Base-by-base conservation (phyloP, 345 rosid species). In the Camelina laxa region DNA sequence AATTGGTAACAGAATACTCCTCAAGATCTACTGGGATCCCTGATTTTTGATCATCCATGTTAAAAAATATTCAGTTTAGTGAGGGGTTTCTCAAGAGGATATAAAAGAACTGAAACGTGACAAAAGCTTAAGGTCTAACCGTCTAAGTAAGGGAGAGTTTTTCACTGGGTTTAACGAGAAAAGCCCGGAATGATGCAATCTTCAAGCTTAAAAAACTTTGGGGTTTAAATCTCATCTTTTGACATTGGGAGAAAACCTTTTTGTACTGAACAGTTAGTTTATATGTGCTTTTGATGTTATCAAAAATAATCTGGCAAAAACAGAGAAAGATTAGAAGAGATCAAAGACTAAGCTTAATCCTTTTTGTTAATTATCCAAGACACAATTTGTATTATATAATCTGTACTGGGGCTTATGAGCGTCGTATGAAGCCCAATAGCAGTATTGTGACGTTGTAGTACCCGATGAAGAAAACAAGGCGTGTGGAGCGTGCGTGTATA, bases 1-100 rank as follows among this genome's bases (percentile, higher is more conserved):
- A 95, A 88, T 78, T 95, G 78, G 99, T 95, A 54, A 83, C 90
- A 0, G 99, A 95, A 75, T 92, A 95, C 72, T 90, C 98, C 2
- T 84, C 97, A 74, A 95, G 99, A 80, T 95, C 99, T 63, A 88
- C 81, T 69, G 96, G 99, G 79, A 85, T 92, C 14, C 89, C 98
- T 36, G 99, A 95, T 30, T 80, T 86, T 80, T 95, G 80, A 90
- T 74, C 64, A 35, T 44, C 4, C 22, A 36, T 39, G 64, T 71
- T 58, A 51, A 59, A 57, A 33, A 58, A 57, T 21, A 41, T 4
- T 38, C 67, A 56, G 54, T 63, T 10, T 47, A 55, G 47, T 19
- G 30, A 3, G 16, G 51, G 35, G 56, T 21, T 59, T 50, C 74
- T 44, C 33, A 22, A 74, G 72, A 66, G 61, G 55, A 58, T 12